phyloP scores from a whole-genome alignment of 2,329 filamentous ascomycete species.

The Colletotrichum sp. region DNA sequence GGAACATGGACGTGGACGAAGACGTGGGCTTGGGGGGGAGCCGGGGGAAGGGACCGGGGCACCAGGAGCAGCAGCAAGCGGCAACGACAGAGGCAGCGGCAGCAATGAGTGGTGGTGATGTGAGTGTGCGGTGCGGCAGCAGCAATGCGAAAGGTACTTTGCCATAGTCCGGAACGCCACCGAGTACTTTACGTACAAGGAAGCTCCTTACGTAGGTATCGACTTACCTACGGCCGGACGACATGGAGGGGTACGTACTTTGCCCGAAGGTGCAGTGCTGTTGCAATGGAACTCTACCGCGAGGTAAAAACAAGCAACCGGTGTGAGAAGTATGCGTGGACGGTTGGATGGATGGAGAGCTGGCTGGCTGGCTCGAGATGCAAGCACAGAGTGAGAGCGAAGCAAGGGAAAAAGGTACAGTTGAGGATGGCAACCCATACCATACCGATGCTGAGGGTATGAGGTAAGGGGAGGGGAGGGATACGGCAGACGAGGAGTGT shows the following conservation, averaged over 20 bases:
- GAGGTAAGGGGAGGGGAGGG: background rate
- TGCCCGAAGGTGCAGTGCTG: background rate
- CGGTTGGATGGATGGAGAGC: background rate
- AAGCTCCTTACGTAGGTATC: background rate
- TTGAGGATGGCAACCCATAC: background rate
- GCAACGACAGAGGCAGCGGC: background rate
- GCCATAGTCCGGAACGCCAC: slow-evolving; percentile 8
- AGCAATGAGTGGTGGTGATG: background rate
- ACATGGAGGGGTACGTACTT: background rate
- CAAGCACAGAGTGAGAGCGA: background rate
- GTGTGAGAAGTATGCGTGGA: background rate
- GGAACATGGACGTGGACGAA: background rate
- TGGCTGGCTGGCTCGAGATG: background rate
- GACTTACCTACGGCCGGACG: background rate
- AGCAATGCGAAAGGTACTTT: slow-evolving; percentile 13
- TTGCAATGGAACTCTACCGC: background rate
- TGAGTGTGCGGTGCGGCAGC: background rate
- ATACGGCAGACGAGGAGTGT: background rate
- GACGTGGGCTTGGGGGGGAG: background rate
- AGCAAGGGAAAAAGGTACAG: background rate
- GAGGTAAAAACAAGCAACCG: background rate
- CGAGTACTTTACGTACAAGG: slow-evolving; percentile 9
- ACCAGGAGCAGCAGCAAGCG: background rate
- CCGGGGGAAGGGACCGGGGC: background rate
- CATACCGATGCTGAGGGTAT: background rate